Evolutionary conservation across 495 filamentous ascomycete genomes (phyloP).

Genomic region (Neurospora pannonica): DNA sequence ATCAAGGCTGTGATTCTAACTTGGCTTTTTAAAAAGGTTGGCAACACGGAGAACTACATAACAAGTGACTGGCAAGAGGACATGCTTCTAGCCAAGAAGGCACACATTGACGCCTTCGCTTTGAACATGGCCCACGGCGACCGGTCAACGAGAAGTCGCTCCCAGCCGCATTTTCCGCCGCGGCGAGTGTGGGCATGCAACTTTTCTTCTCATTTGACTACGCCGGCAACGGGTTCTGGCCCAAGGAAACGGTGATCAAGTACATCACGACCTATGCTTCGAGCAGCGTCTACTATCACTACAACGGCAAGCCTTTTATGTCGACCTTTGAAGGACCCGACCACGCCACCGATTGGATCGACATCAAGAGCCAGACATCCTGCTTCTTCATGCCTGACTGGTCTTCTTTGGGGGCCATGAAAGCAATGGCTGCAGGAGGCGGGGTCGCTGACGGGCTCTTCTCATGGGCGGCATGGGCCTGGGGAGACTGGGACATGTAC

Average conservation of each 20-base stretch:
- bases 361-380: slow-evolving; percentile 35
- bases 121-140: slow-evolving; percentile 7
- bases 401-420: slow-evolving; percentile 38
- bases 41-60: neutral
- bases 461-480: slow-evolving; percentile 3
- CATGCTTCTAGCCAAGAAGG: neutral
- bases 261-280: slow-evolving; percentile 20
- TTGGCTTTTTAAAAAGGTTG: neutral
- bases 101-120: slow-evolving; percentile 8
- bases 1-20: no score
- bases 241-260: neutral
- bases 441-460: slow-evolving; percentile 11
- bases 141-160: neutral
- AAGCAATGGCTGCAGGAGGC: neutral
- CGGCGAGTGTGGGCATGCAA: neutral
- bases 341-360: slow-evolving; percentile 43
- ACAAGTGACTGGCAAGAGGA: neutral
- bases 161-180: neutral
- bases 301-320: slow-evolving; percentile 41
- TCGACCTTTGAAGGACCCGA: slow-evolving; percentile 50
- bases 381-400: slow-evolving; percentile 53
- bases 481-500: no score
- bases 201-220: slow-evolving; percentile 12
- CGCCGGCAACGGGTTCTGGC: slow-evolving; percentile 2
- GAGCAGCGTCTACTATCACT: slow-evolving; percentile 33